Base-by-base conservation (phyloP, 2,329 filamentous ascomycete genomes). In the Venturia carpophila region DNA sequence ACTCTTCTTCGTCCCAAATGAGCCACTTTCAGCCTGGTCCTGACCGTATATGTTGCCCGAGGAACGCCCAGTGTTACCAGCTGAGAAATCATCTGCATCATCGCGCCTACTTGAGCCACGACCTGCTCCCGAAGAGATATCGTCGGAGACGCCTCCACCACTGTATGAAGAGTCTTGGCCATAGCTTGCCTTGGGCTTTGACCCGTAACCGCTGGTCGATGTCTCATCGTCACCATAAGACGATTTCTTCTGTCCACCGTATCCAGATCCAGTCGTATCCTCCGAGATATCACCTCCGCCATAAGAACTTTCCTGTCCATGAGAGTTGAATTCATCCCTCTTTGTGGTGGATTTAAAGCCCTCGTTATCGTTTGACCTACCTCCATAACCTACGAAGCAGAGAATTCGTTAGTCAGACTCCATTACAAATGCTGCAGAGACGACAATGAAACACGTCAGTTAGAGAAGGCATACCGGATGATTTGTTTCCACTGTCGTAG, bases 391-490 rank as follows among this genome's bases (percentile, higher is more conserved):
- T 56, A 37, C 5, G 37, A 37, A 27, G n/a, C 13, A 56, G n/a
- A 5, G 30, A n/a, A 19, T 2, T 19, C 27, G 7, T 56, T 56
- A 56, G 52, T n/a, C 27, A 19, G 3, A 56, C 21, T 56, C 27
- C 27, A 56, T 34, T 1, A n/a, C 52, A 56, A 10, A 11, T 34
- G 30, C 34, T 37, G 27, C 27, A 34, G 27, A 37, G 52, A 56
- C 13, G 27, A 56, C 27, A 37, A 17, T 37, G 27, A 19, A 37
- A 56, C 52, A 37, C 27, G 19, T 56, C 11, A n/a, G 27, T 19
- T 56, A 13, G 52, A 56, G 27, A 9, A 56, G 52, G 52, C 52
- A 56, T 56, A 56, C 52, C 52, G 30, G 52, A 56, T 19, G 52
- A 56, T 56, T 56, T 56, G 15, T 17, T 56, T 56, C 52, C 52